Conservation (phyloP, 805 yeast species). For the Barnettozyma pratensis region DNA sequence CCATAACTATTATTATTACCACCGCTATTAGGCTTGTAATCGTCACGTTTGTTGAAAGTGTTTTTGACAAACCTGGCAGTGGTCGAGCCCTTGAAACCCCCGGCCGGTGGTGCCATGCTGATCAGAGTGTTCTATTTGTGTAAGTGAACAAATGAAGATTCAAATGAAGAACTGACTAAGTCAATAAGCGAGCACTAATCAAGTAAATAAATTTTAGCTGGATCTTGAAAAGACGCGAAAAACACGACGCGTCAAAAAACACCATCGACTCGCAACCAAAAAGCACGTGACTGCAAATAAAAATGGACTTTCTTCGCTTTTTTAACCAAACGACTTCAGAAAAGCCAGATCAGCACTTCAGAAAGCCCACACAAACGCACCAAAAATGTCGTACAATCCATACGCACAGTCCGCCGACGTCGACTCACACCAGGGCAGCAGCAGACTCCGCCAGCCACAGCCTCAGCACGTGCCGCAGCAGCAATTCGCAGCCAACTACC, state of each 20-base stretch:
- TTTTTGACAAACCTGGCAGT: constrained; percentile 51
- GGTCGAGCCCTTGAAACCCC: constrained; percentile 39
- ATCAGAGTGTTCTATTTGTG: neutral
- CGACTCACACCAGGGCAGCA: constrained; percentile 15
- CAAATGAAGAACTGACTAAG: too few species aligned
- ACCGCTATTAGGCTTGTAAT: constrained; percentile 28
- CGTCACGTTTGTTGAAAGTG: constrained; percentile 17
- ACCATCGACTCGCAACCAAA: neutral
- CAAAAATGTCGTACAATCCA: constrained; percentile 42
- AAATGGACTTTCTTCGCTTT: neutral
- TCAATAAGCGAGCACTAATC: too few species aligned
- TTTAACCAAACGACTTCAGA: too few species aligned
- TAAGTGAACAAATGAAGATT: too few species aligned
- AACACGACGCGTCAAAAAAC: too few species aligned
- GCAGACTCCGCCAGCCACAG: constrained; percentile 19
- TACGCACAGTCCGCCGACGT: constrained; percentile 30
- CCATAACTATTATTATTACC: constrained; percentile 3
- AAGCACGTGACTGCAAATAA: neutral
- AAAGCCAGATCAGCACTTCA: too few species aligned
- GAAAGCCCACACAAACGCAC: too few species aligned
- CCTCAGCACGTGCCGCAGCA: constrained; percentile 11
- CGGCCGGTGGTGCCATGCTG: constrained; percentile 1
- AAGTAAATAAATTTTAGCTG: too few species aligned
- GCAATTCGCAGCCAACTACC: constrained; percentile 11
- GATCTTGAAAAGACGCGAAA: neutral